Evolutionary conservation across 306 rosid genomes (phyloP).

Genomic region (Pachyrhizus erosus): DNA sequence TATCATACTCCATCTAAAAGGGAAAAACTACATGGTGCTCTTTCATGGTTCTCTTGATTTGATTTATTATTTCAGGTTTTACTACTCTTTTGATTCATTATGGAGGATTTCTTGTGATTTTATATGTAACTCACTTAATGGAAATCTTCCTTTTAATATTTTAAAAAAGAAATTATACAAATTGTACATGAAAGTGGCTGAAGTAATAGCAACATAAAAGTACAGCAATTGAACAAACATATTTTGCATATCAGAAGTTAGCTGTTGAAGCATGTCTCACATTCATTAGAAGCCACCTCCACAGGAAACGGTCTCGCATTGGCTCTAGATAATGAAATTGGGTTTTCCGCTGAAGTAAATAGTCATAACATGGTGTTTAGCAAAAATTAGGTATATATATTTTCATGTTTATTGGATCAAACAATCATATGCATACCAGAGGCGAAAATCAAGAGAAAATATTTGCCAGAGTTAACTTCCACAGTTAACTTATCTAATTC

Average conservation of each 20-base stretch:
- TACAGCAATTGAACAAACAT: background rate
- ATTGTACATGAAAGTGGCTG: slow-evolving; percentile 25
- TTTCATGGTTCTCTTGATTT: slow-evolving; percentile 34
- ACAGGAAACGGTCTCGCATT: slow-evolving; percentile 50
- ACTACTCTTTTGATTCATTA: background rate
- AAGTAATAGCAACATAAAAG: slow-evolving; percentile 12
- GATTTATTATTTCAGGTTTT: slow-evolving; percentile 2
- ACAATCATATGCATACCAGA: slow-evolving; percentile 62
- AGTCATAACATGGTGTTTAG: slow-evolving; percentile 28
- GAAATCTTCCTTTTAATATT: background rate
- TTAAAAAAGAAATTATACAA: background rate
- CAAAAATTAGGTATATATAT: background rate
- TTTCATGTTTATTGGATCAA: slow-evolving; percentile 19
- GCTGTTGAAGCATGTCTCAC: slow-evolving; percentile 63
- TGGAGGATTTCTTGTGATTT: background rate
- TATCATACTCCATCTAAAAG: slow-evolving; percentile 15
- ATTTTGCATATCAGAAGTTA: slow-evolving; percentile 6
- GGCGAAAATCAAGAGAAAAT: slow-evolving; percentile 70
- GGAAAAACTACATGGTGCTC: background rate
- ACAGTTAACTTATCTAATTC: slow-evolving; percentile 65
- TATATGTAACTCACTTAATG: background rate
- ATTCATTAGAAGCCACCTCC: slow-evolving; percentile 59
- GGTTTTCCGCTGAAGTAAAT: slow-evolving; percentile 60
- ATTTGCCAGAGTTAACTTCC: slow-evolving; percentile 63
- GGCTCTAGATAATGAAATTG: slow-evolving; percentile 53